Conservation (phyloP, 1,139 yeast genomes). For the Taphrina pruni region DNA sequence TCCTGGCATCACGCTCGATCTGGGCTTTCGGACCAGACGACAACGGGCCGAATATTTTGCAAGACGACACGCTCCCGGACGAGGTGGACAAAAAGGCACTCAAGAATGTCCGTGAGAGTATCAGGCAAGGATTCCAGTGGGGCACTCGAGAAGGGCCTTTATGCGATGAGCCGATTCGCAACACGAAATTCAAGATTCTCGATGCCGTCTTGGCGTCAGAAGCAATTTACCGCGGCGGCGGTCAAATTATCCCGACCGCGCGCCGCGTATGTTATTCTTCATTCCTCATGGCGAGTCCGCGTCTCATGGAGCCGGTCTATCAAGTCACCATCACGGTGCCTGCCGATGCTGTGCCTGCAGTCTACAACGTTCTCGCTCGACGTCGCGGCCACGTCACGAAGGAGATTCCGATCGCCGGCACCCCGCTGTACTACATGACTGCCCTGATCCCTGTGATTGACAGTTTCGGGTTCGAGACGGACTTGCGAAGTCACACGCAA, state of each 20-base stretch:
- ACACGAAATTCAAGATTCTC: constrained; percentile 72
- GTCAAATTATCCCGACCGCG: constrained; percentile 81
- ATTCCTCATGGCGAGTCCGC: constrained; percentile 76
- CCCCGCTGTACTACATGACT: constrained; percentile 66
- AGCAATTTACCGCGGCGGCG: constrained; percentile 61
- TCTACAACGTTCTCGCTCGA: constrained; percentile 61
- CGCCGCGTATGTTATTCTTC: constrained; percentile 87
- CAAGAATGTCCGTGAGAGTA: constrained; percentile 58
- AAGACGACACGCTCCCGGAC: constrained; percentile 77
- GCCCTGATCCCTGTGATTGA: constrained; percentile 88
- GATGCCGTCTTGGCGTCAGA: constrained; percentile 63
- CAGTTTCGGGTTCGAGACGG: constrained; percentile 86
- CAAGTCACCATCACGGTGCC: constrained; percentile 66
- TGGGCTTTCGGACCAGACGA: constrained; percentile 80
- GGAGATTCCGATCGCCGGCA: constrained; percentile 70
- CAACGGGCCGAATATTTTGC: constrained; percentile 63
- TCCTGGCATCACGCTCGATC: constrained; percentile 78
- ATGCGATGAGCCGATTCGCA: constrained; percentile 79
- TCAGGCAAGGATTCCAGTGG: constrained; percentile 84
- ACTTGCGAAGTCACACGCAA: constrained; percentile 73
- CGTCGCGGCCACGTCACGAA: constrained; percentile 71
- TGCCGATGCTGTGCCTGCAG: constrained; percentile 56
- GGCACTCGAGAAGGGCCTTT: constrained; percentile 85
- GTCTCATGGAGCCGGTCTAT: constrained; percentile 82
- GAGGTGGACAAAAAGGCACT: constrained; percentile 69